Evolutionary conservation across 148 eudicot genomes (phyloP).

Genomic region (Pharnaceum exiguum): DNA sequence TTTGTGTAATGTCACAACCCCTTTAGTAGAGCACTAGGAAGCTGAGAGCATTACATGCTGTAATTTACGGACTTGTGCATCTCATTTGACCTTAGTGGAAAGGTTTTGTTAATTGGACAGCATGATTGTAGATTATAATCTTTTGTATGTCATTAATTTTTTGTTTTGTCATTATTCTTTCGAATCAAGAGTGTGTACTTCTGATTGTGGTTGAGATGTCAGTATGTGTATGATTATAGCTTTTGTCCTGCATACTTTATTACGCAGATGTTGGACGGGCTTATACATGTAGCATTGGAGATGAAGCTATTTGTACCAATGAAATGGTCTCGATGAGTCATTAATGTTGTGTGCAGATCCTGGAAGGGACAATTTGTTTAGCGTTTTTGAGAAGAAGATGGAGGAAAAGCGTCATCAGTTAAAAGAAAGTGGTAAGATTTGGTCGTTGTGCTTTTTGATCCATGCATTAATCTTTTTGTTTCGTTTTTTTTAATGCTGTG

Average conservation of each 20-base stretch:
- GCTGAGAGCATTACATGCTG: background rate
- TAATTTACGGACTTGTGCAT: constrained; percentile 2
- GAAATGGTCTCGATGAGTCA: constrained; percentile 1
- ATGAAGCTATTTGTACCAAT: background rate
- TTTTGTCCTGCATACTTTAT: background rate
- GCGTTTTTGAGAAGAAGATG: constrained; percentile 81
- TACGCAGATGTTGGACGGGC: background rate
- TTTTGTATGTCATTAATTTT: no score
- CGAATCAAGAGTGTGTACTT: background rate
- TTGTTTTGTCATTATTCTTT: background rate
- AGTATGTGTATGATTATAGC: background rate
- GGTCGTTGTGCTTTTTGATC: constrained; percentile 4
- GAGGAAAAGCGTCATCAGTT: constrained; percentile 68
- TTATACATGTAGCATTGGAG: background rate
- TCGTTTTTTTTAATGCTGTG: background rate
- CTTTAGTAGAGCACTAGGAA: constrained; percentile 6
- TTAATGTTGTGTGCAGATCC: constrained; percentile 54
- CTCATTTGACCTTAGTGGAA: background rate
- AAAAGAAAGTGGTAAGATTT: constrained; percentile 69
- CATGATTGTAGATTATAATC: no score
- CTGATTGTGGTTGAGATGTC: background rate
- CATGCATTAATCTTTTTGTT: background rate
- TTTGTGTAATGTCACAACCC: constrained; percentile 16
- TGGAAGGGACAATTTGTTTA: constrained; percentile 54
- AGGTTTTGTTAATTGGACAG: background rate